Evolutionary conservation across 2,329 filamentous ascomycete genomes (phyloP).

Genomic region (Chaetomiaceae sp.): DNA sequence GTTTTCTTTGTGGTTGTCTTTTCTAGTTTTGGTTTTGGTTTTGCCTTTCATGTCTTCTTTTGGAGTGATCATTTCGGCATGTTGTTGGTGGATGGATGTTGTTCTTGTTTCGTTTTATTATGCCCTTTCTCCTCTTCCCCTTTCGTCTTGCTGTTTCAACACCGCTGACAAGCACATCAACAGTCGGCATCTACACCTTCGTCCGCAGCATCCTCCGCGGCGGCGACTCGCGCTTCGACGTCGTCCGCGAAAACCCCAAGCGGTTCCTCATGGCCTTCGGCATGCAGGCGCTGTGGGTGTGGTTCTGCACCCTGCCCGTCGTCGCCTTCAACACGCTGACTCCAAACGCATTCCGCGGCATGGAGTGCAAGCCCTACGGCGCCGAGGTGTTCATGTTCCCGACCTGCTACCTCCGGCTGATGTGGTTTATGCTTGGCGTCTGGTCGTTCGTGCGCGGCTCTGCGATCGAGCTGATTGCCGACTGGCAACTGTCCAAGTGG

Average conservation of each 20-base stretch:
- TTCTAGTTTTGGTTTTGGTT: neutral
- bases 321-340: constrained; percentile 61
- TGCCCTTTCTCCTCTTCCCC: no score
- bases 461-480: constrained; percentile 54
- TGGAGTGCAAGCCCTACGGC: constrained; percentile 32
- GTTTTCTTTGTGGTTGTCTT: neutral
- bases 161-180: neutral
- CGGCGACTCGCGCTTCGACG: constrained; percentile 49
- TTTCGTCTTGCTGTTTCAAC: no score
- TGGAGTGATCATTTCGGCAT: no score
- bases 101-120: neutral
- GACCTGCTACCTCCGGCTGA: neutral
- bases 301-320: constrained; percentile 61
- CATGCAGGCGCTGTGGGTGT: constrained; percentile 64
- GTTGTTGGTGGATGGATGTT: no score
- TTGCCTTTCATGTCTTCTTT: neutral
- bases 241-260: constrained; percentile 35
- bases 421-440: constrained; percentile 58
- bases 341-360: constrained; percentile 48
- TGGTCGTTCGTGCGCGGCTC: constrained; percentile 27
- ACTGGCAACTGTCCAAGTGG: constrained; percentile 62
- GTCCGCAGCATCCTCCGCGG: constrained; percentile 55
- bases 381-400: no score
- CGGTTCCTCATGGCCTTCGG: constrained; percentile 38
- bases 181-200: constrained; percentile 63